Evolutionary conservation across 1,139 yeast genomes (phyloP).

Genomic region (Zygoascus hellenicus): DNA sequence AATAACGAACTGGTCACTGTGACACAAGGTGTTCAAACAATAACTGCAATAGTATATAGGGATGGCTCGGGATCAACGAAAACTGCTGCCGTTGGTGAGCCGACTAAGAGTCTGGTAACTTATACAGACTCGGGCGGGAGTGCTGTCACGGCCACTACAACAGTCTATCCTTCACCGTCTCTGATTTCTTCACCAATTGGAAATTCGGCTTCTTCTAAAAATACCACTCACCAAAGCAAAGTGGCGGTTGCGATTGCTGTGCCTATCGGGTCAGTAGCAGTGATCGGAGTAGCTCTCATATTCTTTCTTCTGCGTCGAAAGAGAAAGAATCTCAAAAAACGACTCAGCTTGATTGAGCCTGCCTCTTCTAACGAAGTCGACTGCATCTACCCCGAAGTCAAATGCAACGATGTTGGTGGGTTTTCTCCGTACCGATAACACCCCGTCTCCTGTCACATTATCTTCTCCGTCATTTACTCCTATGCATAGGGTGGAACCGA

Average conservation of each 20-base stretch:
- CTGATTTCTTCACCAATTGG: not conserved
- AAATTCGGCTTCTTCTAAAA: not conserved
- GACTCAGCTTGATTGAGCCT: not conserved
- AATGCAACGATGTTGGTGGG: not conserved
- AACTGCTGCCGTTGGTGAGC: not conserved
- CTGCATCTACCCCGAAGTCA: conserved; percentile 2
- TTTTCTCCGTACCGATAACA: not conserved
- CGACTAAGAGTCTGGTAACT: not conserved
- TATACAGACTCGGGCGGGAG: not conserved
- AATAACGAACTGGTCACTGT: not conserved
- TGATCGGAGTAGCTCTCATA: not conserved
- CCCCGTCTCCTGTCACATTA: not conserved
- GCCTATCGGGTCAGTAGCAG: conserved; percentile 4
- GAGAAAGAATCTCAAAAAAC: not conserved
- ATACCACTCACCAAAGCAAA: conserved; percentile 1
- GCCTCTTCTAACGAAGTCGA: not conserved
- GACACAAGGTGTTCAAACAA: not conserved
- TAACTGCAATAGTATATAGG: not conserved
- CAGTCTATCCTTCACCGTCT: not conserved
- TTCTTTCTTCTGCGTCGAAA: conserved; percentile 1
- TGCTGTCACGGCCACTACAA: not conserved
- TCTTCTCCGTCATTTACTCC: not conserved
- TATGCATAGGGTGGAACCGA: not conserved
- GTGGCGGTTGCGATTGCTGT: conserved; percentile 7
- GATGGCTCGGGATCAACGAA: not conserved